These are phyloP conservation scores for Paecilomyces sp. DNA, from an alignment of 2,329 filamentous ascomycete genomes.

Conservation along the genomic window DNA sequence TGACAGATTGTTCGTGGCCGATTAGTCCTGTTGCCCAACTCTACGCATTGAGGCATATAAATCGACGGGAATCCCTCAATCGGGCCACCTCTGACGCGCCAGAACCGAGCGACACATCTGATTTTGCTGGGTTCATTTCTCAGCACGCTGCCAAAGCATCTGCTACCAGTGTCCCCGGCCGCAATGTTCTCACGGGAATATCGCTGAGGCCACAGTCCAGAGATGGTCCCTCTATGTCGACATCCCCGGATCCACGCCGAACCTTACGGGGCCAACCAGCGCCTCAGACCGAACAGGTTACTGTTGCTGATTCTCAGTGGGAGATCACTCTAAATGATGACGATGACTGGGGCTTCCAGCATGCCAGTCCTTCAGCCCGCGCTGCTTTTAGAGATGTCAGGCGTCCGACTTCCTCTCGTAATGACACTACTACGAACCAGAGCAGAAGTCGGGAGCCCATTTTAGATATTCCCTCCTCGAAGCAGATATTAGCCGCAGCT, in stretches of 20 bases:
- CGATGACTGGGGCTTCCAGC: not conserved
- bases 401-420: not conserved
- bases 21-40: not conserved
- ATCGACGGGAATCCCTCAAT: not conserved
- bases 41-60: not conserved
- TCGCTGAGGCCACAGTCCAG: not conserved
- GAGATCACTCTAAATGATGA: not conserved
- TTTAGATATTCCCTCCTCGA: conserved; percentile 1
- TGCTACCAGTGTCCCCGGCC: not conserved
- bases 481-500: conserved; percentile 7
- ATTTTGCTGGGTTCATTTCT: not conserved
- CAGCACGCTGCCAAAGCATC: not conserved
- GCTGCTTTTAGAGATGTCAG: not conserved
- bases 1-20: not conserved
- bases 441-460: not conserved
- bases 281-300: conserved; percentile 5
- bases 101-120: not conserved
- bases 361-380: not conserved
- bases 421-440: not conserved
- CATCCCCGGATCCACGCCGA: not conserved
- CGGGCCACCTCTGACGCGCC: not conserved
- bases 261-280: not conserved
- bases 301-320: conserved; percentile 10
- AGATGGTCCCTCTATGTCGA: not conserved
- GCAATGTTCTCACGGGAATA: not conserved